phyloP scores from a whole-genome alignment of 345 rosid genomes.

The Salix caprea region DNA sequence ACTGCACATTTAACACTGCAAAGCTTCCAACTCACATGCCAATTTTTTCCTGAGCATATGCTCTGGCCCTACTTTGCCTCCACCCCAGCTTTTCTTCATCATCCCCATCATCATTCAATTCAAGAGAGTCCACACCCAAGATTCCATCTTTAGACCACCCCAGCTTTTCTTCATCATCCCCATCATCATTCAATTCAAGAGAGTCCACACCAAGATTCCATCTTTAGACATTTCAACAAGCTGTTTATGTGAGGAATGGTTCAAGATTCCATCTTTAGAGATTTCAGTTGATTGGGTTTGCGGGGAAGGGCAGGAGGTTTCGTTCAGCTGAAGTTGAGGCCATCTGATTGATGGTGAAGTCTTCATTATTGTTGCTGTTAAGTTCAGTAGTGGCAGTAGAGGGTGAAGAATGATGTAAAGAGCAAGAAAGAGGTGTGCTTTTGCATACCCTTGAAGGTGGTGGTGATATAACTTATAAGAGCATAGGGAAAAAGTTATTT shows the following conservation, averaged over 20 bases:
- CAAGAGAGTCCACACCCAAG: conserved; percentile 11
- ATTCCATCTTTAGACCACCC: conserved; percentile 13
- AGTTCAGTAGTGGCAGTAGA: neutral
- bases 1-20: neutral
- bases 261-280: conserved; percentile 3
- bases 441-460: conserved; percentile 23
- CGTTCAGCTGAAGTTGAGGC: conserved; percentile 72
- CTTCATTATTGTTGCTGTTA: conserved; percentile 18
- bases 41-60: too few species aligned
- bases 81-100: conserved; percentile 40
- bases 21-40: neutral
- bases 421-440: conserved; percentile 17
- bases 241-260: conserved; percentile 5
- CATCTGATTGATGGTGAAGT: conserved; percentile 81
- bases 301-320: conserved; percentile 34
- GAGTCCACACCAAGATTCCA: conserved; percentile 1
- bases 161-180: conserved; percentile 34
- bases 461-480: neutral
- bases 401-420: conserved; percentile 8
- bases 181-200: conserved; percentile 16
- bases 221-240: conserved; percentile 15
- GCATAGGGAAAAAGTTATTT: too few species aligned
- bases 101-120: conserved; percentile 5
- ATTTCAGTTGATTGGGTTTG: conserved; percentile 33
- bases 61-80: conserved; percentile 43